Evolutionary conservation across 345 rosid genomes (phyloP).

Genomic region (Brassica incana): DNA sequence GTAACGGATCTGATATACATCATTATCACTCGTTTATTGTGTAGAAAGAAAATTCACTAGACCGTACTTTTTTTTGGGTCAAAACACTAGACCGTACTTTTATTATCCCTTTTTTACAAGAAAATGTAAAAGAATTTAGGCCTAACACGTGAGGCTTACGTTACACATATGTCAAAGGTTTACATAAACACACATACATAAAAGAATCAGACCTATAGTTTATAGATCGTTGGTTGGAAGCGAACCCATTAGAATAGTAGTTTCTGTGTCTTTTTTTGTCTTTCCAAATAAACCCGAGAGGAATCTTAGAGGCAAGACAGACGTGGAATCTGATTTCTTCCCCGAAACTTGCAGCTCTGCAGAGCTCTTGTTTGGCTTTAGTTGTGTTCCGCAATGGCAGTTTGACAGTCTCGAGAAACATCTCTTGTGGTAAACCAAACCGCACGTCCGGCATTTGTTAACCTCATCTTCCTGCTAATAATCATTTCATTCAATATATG

Average conservation of each 20-base stretch:
- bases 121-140: background rate
- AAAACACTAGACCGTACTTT: background rate
- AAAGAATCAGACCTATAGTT: conserved; percentile 33
- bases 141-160: conserved; percentile 1
- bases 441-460: conserved; percentile 63
- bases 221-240: conserved; percentile 59
- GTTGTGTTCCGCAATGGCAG: conserved; percentile 69
- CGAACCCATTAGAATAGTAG: conserved; percentile 73
- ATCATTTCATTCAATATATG: conserved; percentile 2
- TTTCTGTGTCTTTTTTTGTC: conserved; percentile 53
- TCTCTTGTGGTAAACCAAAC: conserved; percentile 62
- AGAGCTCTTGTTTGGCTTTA: conserved; percentile 38
- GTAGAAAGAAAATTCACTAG: background rate
- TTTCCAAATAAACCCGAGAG: conserved; percentile 65
- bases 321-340: conserved; percentile 48
- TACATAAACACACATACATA: conserved; percentile 9
- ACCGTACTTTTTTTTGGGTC: background rate
- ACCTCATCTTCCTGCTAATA: conserved; percentile 72
- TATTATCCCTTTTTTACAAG: background rate
- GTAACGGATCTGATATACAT: background rate
- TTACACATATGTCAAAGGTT: conserved; percentile 11
- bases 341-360: conserved; percentile 42
- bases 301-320: conserved; percentile 49
- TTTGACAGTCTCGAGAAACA: conserved; percentile 66
- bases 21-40: background rate